Evolutionary conservation across 495 filamentous ascomycete species (phyloP).

Genomic region (Corynascus novoguineensis): DNA sequence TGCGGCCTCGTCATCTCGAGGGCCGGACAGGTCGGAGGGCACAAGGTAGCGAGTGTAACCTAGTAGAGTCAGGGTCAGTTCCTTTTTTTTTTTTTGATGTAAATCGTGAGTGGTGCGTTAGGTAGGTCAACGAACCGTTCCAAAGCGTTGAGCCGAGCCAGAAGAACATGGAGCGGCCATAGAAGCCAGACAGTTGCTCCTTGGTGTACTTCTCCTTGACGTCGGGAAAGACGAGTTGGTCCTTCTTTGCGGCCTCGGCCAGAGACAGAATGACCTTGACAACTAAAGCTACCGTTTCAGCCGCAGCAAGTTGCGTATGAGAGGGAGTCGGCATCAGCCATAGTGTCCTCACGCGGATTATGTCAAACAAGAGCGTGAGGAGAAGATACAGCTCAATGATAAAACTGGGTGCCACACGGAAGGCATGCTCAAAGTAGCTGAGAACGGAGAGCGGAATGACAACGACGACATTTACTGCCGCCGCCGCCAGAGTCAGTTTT

Average conservation of each 20-base stretch:
- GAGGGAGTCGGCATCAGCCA: conserved; percentile 6
- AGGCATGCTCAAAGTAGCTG: conserved; percentile 11
- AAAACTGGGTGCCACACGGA: conserved; percentile 7
- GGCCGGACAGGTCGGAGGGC: conserved; percentile 6
- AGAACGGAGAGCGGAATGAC: not conserved
- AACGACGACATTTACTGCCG: conserved; percentile 5
- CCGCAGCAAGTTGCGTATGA: not conserved
- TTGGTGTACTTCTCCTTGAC: conserved; percentile 1
- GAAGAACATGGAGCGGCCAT: conserved; percentile 11
- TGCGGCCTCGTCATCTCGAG: conserved; percentile 5
- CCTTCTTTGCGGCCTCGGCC: conserved; percentile 3
- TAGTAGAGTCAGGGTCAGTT: not conserved
- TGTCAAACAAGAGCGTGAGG: not conserved
- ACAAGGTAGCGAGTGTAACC: conserved; percentile 5
- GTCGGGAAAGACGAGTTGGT: not conserved
- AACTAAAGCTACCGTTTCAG: not conserved
- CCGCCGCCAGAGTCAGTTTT: conserved; percentile 6
- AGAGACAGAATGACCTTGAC: not conserved
- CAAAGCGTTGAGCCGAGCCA: conserved; percentile 6
- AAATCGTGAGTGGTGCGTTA: not conserved
- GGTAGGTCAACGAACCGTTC: conserved; percentile 3
- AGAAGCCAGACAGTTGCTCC: conserved; percentile 7
- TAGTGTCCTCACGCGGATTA: conserved; percentile 2
- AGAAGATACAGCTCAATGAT: conserved; percentile 8
- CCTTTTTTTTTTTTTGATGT: not conserved